phyloP scores from a whole-genome alignment of 2,329 filamentous ascomycete species.

The Penicillium sp. region DNA sequence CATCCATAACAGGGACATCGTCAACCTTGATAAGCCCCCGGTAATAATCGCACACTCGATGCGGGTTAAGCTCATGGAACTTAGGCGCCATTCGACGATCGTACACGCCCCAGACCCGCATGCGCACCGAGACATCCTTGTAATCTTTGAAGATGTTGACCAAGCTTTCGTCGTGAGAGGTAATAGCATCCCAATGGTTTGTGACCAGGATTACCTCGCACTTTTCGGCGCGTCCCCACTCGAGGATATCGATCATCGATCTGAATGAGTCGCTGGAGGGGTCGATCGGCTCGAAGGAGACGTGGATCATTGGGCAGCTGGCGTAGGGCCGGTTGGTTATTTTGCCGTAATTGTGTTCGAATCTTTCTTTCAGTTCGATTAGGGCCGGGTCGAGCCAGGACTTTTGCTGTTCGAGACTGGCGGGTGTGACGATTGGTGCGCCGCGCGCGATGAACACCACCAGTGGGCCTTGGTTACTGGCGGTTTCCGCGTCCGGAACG shows the following conservation, averaged over 20 bases:
- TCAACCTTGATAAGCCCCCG: not conserved
- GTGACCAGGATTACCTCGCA: not conserved
- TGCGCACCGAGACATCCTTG: not conserved
- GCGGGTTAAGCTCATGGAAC: not conserved
- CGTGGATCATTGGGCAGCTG: conserved; percentile 2
- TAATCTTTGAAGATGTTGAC: not conserved
- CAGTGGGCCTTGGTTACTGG: not conserved
- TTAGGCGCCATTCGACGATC: not conserved
- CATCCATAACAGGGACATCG: not conserved
- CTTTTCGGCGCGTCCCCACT: not conserved
- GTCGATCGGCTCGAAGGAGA: not conserved
- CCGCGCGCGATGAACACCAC: conserved; percentile 1
- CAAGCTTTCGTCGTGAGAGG: not conserved
- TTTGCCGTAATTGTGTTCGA: not conserved
- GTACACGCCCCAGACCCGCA: not conserved
- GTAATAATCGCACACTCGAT: not conserved
- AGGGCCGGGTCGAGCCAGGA: not conserved
- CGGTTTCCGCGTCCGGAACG: no score
- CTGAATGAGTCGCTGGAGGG: not conserved
- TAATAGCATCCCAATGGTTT: not conserved
- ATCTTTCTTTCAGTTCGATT: not conserved
- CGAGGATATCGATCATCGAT: not conserved
- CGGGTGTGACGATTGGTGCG: not conserved
- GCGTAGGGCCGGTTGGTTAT: not conserved
- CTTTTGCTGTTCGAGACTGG: not conserved